Evolutionary conservation across 2,329 filamentous ascomycete genomes (phyloP).

Genomic region (Colletotrichum tanaceti): DNA sequence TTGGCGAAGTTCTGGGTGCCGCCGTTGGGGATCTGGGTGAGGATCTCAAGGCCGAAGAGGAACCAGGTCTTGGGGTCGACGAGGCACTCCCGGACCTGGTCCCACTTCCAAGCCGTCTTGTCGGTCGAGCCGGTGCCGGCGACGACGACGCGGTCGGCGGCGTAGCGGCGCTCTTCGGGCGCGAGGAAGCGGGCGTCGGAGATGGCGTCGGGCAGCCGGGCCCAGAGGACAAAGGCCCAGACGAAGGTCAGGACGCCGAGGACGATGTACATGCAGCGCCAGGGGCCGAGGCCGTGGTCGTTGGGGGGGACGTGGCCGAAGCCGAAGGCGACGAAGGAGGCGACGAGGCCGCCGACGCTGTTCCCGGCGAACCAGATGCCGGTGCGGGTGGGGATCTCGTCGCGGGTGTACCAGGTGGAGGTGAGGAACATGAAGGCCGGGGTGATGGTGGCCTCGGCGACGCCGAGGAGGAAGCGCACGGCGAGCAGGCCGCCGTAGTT

Average conservation of each 20-base stretch:
- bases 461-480: conserved; percentile 64
- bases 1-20: conserved; percentile 70
- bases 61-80: conserved; percentile 71
- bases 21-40: conserved; percentile 71
- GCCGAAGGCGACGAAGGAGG: conserved; percentile 65
- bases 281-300: conserved; percentile 57
- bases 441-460: conserved; percentile 65
- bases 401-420: conserved; percentile 66
- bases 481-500: conserved; percentile 62
- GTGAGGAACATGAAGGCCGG: conserved; percentile 68
- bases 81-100: conserved; percentile 65
- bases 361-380: conserved; percentile 68
- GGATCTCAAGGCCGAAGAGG: conserved; percentile 63
- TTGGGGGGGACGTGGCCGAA: conserved; percentile 64
- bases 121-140: conserved; percentile 65
- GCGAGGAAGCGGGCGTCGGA: conserved; percentile 68
- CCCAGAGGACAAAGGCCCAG: conserved; percentile 61
- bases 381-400: conserved; percentile 65
- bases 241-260: conserved; percentile 63
- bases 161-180: conserved; percentile 61
- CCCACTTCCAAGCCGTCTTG: conserved; percentile 60
- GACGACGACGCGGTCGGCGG: conserved; percentile 58
- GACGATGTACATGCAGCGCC: conserved; percentile 70
- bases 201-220: conserved; percentile 64
- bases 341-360: conserved; percentile 59